These are phyloP conservation scores for Kazachstania viticola DNA, from an alignment of 805 yeast genomes.

Conservation along the genomic window DNA sequence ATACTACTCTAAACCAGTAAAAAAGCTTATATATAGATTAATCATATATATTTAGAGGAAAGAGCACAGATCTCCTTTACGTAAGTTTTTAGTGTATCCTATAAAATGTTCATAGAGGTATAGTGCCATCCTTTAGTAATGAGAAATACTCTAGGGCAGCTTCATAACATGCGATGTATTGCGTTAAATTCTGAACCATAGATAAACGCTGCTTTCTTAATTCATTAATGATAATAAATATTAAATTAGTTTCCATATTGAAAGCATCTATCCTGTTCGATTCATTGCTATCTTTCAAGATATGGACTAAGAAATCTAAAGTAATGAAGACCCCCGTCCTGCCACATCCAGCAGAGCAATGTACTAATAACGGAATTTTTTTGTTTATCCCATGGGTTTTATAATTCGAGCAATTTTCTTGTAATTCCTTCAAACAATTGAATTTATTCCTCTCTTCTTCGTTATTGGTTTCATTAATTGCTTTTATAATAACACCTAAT, in stretches of 20 bases:
- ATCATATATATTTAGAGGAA: too few species aligned
- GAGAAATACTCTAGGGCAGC: conserved; percentile 27
- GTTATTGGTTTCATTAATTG: background rate
- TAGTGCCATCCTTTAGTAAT: conserved; percentile 8
- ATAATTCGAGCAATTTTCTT: conserved; percentile 2
- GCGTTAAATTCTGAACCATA: conserved; percentile 71
- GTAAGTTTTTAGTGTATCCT: too few species aligned
- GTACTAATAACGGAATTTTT: conserved; percentile 49
- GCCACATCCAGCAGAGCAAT: conserved; percentile 97
- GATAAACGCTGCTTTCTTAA: conserved; percentile 59
- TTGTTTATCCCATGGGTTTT: background rate
- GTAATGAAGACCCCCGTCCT: conserved; percentile 84
- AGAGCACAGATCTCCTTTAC: too few species aligned
- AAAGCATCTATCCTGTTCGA: conserved; percentile 32
- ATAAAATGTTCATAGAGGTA: background rate
- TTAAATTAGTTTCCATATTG: conserved; percentile 37
- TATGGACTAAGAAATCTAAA: conserved; percentile 37
- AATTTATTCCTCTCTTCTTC: background rate
- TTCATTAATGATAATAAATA: conserved; percentile 48
- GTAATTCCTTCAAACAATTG: conserved; percentile 2
- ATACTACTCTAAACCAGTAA: too few species aligned
- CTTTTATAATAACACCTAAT: background rate
- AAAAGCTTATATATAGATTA: too few species aligned
- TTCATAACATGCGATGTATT: conserved; percentile 63
- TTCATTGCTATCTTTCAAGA: conserved; percentile 26